Evolutionary conservation across 345 rosid species (phyloP), one percentile per base, ranked within the genome.

Genomic region (Brassica cretica): DNA sequence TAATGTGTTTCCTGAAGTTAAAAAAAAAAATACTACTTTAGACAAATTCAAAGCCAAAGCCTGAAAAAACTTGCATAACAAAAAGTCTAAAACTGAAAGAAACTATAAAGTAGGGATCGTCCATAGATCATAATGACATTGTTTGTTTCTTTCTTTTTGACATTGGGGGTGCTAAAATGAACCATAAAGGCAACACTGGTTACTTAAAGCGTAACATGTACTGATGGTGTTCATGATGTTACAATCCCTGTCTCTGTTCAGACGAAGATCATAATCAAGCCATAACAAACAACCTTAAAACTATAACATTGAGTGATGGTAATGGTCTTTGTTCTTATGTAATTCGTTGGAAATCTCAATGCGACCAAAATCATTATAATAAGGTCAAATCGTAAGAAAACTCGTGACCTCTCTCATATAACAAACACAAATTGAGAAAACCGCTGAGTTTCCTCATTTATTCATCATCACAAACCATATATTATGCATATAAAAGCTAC

Each of bases 361-460:
- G 41, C 73, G 14, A 60, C 27, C 64, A 59, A 58, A 0, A 21
- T 58, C 63, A 44, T 51, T 4, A 66, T 19, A 21, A 14, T 21
- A 64, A 67, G 25, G 30, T 29, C 51, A 75, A 58, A 58, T 11
- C 25, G 64, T 8, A 3, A 51, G 25, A 19, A 25, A 30, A 39
- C 25, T 56, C 46, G 25, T 25, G 64, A 70, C 37, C 12, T 32
- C 12, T 32, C 56, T 27, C 12, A 25, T 3, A 68, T 3, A 6
- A 15, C 30, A 70, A 61, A 77, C 14, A 37, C 59, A 64, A 55
- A 14, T 11, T 3, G 68, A 72, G 81, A 46, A 72, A 66, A 78
- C 71, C 9, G 15, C 64, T 15, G 65, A 58, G 68, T 41, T 66
- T 46, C 56, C 82, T 78, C 77, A 71, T 60, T 78, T 78, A 78